Evolutionary conservation across 164 flowering plant genomes (phyloP).

Genomic region (Euptelea pleiosperma): DNA sequence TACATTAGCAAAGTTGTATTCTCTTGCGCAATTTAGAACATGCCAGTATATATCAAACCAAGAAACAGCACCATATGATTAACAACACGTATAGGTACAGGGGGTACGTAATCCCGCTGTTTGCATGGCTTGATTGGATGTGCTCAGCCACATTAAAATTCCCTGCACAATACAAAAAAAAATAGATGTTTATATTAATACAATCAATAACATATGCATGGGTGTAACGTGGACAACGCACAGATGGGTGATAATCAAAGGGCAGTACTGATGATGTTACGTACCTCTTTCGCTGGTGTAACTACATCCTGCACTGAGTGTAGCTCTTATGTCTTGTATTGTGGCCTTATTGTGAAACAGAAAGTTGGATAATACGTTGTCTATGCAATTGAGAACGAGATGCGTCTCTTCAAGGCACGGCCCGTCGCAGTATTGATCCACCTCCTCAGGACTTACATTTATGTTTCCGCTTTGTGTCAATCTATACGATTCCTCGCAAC

Average conservation of each 20-base stretch:
- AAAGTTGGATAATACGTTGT: conserved; percentile 42
- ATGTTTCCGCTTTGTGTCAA: conserved; percentile 52
- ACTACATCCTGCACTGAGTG: conserved; percentile 67
- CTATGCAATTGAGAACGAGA: conserved; percentile 65
- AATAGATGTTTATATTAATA: too few species aligned
- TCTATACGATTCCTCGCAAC: conserved; percentile 68
- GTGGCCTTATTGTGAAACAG: conserved; percentile 69
- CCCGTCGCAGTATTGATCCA: conserved; percentile 65
- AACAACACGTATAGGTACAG: not conserved
- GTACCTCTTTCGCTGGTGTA: conserved; percentile 54
- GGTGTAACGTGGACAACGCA: too few species aligned
- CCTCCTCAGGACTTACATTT: conserved; percentile 47
- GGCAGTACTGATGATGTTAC: not conserved
- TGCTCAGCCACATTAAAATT: conserved; percentile 69
- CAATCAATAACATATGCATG: too few species aligned
- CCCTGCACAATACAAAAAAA: conserved; percentile 38
- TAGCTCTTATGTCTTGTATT: conserved; percentile 42
- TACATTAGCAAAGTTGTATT: too few species aligned
- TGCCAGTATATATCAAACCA: not conserved
- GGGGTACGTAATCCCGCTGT: not conserved
- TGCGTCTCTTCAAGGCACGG: conserved; percentile 78
- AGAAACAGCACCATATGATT: conserved; percentile 11
- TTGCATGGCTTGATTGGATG: conserved; percentile 29
- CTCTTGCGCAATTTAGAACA: too few species aligned
- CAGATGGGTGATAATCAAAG: too few species aligned